Evolutionary conservation across 2,329 filamentous ascomycete genomes (phyloP), one percentile per base, ranked within the genome.

Genomic region (Colletotrichum sp.): DNA sequence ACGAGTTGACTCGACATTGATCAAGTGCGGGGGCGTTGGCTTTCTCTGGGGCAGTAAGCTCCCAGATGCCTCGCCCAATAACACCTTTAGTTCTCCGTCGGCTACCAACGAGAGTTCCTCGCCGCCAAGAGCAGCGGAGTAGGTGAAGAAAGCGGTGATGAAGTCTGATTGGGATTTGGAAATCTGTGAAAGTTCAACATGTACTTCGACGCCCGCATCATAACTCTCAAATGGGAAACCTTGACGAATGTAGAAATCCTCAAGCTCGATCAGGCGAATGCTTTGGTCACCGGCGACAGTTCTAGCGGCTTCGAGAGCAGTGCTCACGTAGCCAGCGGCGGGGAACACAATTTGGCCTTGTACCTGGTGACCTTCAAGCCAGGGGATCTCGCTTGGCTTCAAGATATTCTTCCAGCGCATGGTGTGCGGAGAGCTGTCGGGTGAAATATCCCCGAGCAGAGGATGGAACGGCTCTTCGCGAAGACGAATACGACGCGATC

Each of bases 341-440:
- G 87, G 87, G 36, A 87, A 87, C 0, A 89, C 78, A 14, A 82
- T 77, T 16, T 85, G 77, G 0, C 80, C 79, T 18, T 84, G 80
- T 18, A 81, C 21, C 7, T 76, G 70, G 34, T 89, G 86, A 7
- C 86, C 83, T 1, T 76, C 52, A 2, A 88, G 76, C 87, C 87
- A 89, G 0, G 80, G 77, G 2, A 83, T 71, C 30, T 84, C 80
- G 1, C 69, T 61, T 0, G 77, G 67, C 6, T 76, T 76, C 16
- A 83, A 76, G 7, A 79, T 43, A 59, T 82, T 81, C 3, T 69
- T 34, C 81, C 81, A 83, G 5, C 63, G 63, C 36, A 66, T 21
- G 3, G n/a, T 26, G 21, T 32, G 28, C 13, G 3, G 13, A 26
- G 24, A 24, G 61, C 34, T 36, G 24, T 64, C 61, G 13, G 36